Conservation (phyloP, 2,329 filamentous ascomycete species). For the Hymenotorrendiella dingleyae region DNA sequence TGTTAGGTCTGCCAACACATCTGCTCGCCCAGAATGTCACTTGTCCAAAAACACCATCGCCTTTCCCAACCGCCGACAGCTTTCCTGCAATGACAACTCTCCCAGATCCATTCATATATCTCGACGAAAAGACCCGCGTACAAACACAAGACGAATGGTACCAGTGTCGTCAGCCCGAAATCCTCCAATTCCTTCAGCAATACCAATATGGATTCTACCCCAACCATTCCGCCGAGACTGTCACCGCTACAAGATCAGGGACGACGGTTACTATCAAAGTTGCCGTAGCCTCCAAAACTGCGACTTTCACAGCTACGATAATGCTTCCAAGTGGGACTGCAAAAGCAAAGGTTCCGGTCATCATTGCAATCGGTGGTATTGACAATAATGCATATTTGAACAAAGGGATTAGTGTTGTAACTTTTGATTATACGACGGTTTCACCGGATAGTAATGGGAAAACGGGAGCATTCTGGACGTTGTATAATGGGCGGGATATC, state of each 20-base stretch:
- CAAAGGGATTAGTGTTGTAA: constrained; percentile 43
- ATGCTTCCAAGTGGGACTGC: constrained; percentile 35
- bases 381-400: constrained; percentile 40
- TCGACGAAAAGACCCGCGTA: constrained; percentile 37
- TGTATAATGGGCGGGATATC: constrained; percentile 44
- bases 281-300: constrained; percentile 38
- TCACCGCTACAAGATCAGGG: constrained; percentile 41
- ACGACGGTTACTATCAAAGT: constrained; percentile 39
- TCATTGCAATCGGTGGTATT: constrained; percentile 46
- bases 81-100: constrained; percentile 13
- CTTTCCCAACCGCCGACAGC: constrained; percentile 10
- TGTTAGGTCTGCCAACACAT: background rate
- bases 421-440: constrained; percentile 43
- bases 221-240: constrained; percentile 41
- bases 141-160: constrained; percentile 43
- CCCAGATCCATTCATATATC: constrained; percentile 17
- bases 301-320: constrained; percentile 38
- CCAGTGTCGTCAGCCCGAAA: constrained; percentile 43
- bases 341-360: constrained; percentile 35
- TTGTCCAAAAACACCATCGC: constrained; percentile 15
- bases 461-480: constrained; percentile 43
- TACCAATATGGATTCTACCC: constrained; percentile 48
- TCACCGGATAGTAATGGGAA: constrained; percentile 44
- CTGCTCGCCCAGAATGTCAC: constrained; percentile 4
- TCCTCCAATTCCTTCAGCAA: constrained; percentile 43